A percentile compares a stretch with the other conserved stretches of the same genome.
These are phyloP conservation scores for Irpex sp. DNA, from an alignment of 1,284 basidiomycete genomes.

Conservation along the genomic window DNA sequence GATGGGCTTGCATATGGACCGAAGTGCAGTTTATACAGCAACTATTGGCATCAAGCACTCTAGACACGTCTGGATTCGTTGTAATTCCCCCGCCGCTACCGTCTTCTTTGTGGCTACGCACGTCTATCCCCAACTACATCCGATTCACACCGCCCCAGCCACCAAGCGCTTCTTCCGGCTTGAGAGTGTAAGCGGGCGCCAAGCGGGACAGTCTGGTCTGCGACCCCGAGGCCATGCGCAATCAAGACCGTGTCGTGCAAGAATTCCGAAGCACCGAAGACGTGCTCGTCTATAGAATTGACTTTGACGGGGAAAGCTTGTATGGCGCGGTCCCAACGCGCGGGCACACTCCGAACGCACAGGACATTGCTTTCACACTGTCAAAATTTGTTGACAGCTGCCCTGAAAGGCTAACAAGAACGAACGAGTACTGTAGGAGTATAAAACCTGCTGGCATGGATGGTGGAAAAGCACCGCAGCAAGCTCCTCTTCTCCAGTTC, in stretches of 20 bases:
- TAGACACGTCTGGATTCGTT: not conserved
- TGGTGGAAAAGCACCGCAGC: not conserved
- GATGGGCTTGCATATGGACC: not conserved
- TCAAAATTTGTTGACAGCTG: not conserved
- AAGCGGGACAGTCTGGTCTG: too few relatives aligned
- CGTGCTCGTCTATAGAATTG: not conserved
- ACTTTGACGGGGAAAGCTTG: not conserved
- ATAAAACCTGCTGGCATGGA: not conserved
- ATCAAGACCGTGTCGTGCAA: not conserved
- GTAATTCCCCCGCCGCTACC: not conserved
- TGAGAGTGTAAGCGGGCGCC: conserved; percentile 1
- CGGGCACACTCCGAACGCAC: not conserved
- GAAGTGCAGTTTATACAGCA: not conserved
- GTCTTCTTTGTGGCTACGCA: not conserved
- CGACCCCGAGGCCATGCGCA: not conserved
- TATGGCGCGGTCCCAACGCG: not conserved
- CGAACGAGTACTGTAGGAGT: not conserved
- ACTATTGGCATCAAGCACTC: not conserved
- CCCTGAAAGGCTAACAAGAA: not conserved
- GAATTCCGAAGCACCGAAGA: not conserved
- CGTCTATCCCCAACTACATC: not conserved
- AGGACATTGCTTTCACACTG: not conserved
- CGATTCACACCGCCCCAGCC: not conserved
- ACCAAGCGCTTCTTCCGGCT: not conserved
- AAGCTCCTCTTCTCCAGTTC: not conserved